Conservation (phyloP, 495 filamentous ascomycete genomes). For the Cryomyces minteri region DNA sequence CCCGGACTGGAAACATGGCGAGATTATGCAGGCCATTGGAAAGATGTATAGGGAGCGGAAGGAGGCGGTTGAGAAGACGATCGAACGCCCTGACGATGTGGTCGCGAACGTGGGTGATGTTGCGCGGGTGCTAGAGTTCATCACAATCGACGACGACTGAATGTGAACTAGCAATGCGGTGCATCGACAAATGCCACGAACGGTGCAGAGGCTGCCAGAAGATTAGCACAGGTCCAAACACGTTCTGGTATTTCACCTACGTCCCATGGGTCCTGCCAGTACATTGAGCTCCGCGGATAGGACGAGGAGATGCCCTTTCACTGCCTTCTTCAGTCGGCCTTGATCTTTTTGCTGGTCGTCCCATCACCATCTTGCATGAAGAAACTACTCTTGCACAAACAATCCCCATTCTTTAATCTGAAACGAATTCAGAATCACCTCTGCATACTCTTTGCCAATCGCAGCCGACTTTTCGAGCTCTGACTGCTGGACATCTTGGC, state of each 20-base stretch:
- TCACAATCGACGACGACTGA: background rate
- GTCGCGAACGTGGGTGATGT: background rate
- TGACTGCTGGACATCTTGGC: slow-evolving; percentile 43
- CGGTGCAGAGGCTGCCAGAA: too few relatives aligned
- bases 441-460: slow-evolving; percentile 27
- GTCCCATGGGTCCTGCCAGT: too few relatives aligned
- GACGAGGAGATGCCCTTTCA: too few relatives aligned
- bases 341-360: too few relatives aligned
- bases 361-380: too few relatives aligned
- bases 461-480: slow-evolving; percentile 42
- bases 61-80: slow-evolving; percentile 1
- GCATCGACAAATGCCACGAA: background rate
- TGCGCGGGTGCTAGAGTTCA: background rate
- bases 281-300: too few relatives aligned
- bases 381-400: slow-evolving; percentile 29
- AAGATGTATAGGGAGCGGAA: slow-evolving; percentile 28
- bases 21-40: slow-evolving; percentile 42
- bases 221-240: too few relatives aligned
- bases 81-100: too few relatives aligned
- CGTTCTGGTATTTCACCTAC: too few relatives aligned
- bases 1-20: slow-evolving; percentile 34
- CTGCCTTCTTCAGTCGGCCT: too few relatives aligned
- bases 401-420: slow-evolving; percentile 69
- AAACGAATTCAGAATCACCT: slow-evolving; percentile 47
- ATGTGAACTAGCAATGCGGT: background rate